A percentile compares a stretch with the other conserved stretches of the same genome.
Conservation (phyloP, 148 eudicot species). For the Vaccinium myrtillus region DNA sequence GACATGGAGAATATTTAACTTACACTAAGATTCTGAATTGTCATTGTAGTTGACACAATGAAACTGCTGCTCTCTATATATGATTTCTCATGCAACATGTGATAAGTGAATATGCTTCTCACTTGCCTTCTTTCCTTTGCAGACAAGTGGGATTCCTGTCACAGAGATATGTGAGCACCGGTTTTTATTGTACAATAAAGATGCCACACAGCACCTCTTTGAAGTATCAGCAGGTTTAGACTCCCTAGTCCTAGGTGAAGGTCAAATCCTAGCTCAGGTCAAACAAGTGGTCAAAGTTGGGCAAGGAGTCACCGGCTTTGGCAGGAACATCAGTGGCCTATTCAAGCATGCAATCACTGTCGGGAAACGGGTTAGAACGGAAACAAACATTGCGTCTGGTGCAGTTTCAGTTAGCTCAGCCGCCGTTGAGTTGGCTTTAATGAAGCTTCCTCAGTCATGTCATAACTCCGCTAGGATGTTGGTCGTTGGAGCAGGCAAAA, state of each 20-base stretch:
- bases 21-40: background rate
- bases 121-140: constrained; percentile 21
- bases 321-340: constrained; percentile 90
- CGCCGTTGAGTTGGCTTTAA: constrained; percentile 86
- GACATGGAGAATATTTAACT: background rate
- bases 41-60: background rate
- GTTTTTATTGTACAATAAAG: constrained; percentile 74
- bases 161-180: constrained; percentile 81
- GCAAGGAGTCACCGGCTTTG: constrained; percentile 91
- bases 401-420: constrained; percentile 98
- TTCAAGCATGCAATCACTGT: constrained; percentile 94
- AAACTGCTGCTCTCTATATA: background rate
- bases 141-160: constrained; percentile 91
- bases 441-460: constrained; percentile 76
- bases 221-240: constrained; percentile 96
- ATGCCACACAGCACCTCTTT: constrained; percentile 90
- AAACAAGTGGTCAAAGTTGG: constrained; percentile 95
- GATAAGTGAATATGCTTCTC: constrained; percentile 24
- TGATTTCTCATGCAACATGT: constrained; percentile 14
- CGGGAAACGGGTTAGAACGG: constrained; percentile 84
- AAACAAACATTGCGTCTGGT: constrained; percentile 87
- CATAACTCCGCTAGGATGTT: constrained; percentile 68
- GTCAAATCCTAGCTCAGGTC: constrained; percentile 95
- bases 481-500: constrained; percentile 89
- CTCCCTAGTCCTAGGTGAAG: constrained; percentile 91